phyloP scores from a whole-genome alignment of 2,329 filamentous ascomycete genomes.

The Penicillium sp. region DNA sequence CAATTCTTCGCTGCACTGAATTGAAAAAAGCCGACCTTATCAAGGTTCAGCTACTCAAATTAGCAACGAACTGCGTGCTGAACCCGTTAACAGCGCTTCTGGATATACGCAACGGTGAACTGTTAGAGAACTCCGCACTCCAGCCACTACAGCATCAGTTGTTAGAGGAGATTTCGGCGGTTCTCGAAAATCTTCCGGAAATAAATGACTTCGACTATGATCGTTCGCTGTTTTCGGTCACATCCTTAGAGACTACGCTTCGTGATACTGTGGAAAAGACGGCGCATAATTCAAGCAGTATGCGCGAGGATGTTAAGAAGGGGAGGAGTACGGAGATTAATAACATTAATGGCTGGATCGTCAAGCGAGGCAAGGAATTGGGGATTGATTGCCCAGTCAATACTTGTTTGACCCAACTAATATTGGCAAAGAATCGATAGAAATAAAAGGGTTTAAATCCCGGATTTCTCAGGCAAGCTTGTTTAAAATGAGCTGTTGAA shows the following conservation, averaged over 20 bases:
- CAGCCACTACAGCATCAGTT: constrained; percentile 5
- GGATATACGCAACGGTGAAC: constrained; percentile 13
- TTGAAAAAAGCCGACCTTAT: constrained; percentile 12
- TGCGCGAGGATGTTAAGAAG: constrained; percentile 18
- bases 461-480: too few relatives aligned
- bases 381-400: constrained; percentile 14
- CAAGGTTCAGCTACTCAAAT: constrained; percentile 12
- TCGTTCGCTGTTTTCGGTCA: constrained; percentile 8
- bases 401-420: constrained; percentile 8
- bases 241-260: constrained; percentile 5
- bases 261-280: constrained; percentile 17
- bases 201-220: background rate
- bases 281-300: constrained; percentile 17
- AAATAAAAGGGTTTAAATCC: background rate
- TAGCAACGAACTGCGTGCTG: constrained; percentile 17
- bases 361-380: constrained; percentile 10
- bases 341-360: constrained; percentile 19
- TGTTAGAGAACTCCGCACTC: constrained; percentile 7
- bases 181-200: constrained; percentile 12
- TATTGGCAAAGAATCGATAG: constrained; percentile 12
- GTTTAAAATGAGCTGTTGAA: too few relatives aligned
- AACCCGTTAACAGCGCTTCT: constrained; percentile 18
- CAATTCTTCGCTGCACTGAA: constrained; percentile 11
- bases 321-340: constrained; percentile 15
- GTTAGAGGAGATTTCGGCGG: constrained; percentile 10